Conservation (phyloP, 1,284 basidiomycete genomes). For the Fomitopsis palustris region DNA sequence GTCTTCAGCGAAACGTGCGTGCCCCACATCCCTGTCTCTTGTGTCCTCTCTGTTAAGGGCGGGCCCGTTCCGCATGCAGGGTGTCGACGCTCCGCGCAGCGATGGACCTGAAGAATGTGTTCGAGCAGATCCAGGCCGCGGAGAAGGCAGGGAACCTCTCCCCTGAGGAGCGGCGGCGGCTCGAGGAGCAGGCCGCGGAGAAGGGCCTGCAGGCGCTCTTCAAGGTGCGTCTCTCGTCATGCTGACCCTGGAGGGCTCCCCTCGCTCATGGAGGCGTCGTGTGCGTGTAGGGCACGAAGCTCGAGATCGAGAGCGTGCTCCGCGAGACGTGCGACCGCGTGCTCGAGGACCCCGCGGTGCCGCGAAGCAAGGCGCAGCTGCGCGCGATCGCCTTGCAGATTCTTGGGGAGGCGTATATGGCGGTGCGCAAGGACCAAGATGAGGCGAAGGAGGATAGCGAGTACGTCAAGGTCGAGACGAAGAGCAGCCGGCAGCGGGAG, state of each 20-base stretch:
- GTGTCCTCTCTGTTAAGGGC: conserved; percentile 1
- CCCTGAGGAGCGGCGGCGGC: conserved; percentile 82
- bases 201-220: conserved; percentile 92
- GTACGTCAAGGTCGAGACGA: conserved; percentile 83
- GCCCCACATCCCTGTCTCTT: not conserved
- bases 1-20: conserved; percentile 90
- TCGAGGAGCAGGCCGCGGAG: conserved; percentile 96
- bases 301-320: conserved; percentile 92
- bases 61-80: conserved; percentile 35
- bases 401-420: conserved; percentile 73
- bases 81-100: conserved; percentile 88
- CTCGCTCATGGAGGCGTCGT: not conserved
- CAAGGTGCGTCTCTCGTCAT: conserved; percentile 54
- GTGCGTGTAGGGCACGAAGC: conserved; percentile 76
- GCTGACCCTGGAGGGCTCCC: not conserved
- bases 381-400: conserved; percentile 83
- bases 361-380: conserved; percentile 63
- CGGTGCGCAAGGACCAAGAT: conserved; percentile 67
- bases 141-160: conserved; percentile 84
- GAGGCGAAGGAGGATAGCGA: conserved; percentile 60
- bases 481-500: conserved; percentile 42
- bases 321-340: conserved; percentile 92
- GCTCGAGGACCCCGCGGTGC: conserved; percentile 54
- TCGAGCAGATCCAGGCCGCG: conserved; percentile 92
- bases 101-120: conserved; percentile 91